Evolutionary conservation across 2,329 filamentous ascomycete species (phyloP).

Genomic region (Xylaria arbuscula): DNA sequence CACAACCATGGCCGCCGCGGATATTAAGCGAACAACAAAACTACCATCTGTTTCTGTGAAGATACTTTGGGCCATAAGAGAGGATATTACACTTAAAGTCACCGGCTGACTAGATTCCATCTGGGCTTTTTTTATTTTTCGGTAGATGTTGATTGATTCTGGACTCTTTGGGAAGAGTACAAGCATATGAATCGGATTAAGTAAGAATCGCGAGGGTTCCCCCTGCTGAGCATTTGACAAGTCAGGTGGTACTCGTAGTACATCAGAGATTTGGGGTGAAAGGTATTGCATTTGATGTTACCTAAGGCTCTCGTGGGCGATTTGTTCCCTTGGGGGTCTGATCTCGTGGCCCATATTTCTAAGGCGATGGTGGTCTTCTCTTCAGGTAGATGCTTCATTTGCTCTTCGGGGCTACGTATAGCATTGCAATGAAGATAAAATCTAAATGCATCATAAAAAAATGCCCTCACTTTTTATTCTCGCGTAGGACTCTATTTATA

Average conservation of each 20-base stretch:
- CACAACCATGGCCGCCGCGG: slow-evolving; percentile 43
- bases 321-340: slow-evolving; percentile 4
- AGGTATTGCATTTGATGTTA: slow-evolving; percentile 43
- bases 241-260: slow-evolving; percentile 9
- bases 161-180: slow-evolving; percentile 42
- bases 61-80: slow-evolving; percentile 43
- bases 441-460: slow-evolving; percentile 27
- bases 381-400: slow-evolving; percentile 43
- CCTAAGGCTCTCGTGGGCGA: slow-evolving; percentile 35
- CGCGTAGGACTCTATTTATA: slow-evolving; percentile 1
- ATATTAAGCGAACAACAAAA: slow-evolving; percentile 27
- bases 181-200: slow-evolving; percentile 42
- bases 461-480: background rate
- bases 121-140: slow-evolving; percentile 41
- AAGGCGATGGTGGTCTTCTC: slow-evolving; percentile 35
- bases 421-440: slow-evolving; percentile 36
- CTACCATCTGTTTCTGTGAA: slow-evolving; percentile 45
- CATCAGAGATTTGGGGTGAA: slow-evolving; percentile 29
- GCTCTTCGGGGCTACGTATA: slow-evolving; percentile 21
- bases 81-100: slow-evolving; percentile 44
- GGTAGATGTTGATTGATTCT: slow-evolving; percentile 45
- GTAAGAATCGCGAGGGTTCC: slow-evolving; percentile 34
- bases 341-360: slow-evolving; percentile 6
- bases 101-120: slow-evolving; percentile 42
- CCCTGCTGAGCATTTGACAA: slow-evolving; percentile 32